Percentiles rank a stretch among this genome's conserved stretches.
Evolutionary conservation across 2,329 filamentous ascomycete genomes (phyloP).

Genomic region (Colletotrichum coccodes): DNA sequence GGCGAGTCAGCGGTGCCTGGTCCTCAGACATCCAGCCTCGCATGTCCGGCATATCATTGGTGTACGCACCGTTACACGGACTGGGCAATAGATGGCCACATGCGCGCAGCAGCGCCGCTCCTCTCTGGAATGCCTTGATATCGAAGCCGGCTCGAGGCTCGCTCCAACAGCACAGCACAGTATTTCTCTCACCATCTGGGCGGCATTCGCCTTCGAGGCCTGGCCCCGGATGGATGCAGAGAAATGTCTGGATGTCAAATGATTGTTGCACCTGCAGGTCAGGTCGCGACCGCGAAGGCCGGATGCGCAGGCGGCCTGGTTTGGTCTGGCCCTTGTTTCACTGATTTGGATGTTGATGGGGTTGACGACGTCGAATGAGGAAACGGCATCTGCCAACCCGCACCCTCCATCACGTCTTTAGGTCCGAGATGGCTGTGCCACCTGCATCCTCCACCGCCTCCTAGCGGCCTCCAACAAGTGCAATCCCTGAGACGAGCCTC

Average conservation of each 20-base stretch:
- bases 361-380: conserved; percentile 23
- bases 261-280: conserved; percentile 20
- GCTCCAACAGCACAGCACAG: neutral
- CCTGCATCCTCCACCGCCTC: conserved; percentile 32
- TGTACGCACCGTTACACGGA: conserved; percentile 7
- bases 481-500: conserved; percentile 30
- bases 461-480: conserved; percentile 6
- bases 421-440: conserved; percentile 24
- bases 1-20: conserved; percentile 29
- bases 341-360: conserved; percentile 21
- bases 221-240: conserved; percentile 5
- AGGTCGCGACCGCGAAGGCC: conserved; percentile 15
- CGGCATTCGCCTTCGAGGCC: neutral
- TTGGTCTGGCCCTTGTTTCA: conserved; percentile 32
- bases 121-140: conserved; percentile 19
- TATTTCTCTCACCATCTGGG: neutral
- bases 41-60: conserved; percentile 20
- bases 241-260: conserved; percentile 18
- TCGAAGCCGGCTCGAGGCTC: neutral
- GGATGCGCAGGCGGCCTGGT: conserved; percentile 24
- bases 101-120: conserved; percentile 26
- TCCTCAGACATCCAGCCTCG: conserved; percentile 27
- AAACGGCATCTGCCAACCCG: conserved; percentile 26
- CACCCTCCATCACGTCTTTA: conserved; percentile 24
- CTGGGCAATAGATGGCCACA: conserved; percentile 24